Base-by-base conservation (phyloP, 768 basidiomycete genomes). In the Mycena vulgaris region DNA sequence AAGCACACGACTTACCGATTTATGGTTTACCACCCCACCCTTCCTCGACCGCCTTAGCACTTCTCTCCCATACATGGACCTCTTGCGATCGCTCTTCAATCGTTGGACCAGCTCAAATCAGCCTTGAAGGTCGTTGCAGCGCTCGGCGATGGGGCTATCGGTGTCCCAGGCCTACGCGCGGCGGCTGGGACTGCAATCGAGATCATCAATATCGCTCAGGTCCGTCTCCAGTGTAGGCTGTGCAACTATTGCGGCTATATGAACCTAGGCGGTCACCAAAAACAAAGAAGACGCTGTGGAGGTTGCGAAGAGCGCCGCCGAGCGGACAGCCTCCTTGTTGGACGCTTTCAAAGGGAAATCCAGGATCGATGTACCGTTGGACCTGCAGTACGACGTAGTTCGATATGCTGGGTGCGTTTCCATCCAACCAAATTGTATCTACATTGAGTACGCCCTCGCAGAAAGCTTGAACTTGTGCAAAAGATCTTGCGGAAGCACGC, bases 161-260 rank as follows among this genome's bases (percentile, higher is more conserved):
- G 9, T 35, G 55, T 58, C 17, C 64, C 64, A 30, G 17, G 16
- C 23, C 23, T 66, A 27, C 45, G 28, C 27, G 31, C 33, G 33
- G 47, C n/a, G 6, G 45, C 64, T 48, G n/a, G 31, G 2, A 23
- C 47, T 19, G 64, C 56, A 21, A n/a, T 66, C 16, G 55, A 66
- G 56, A 49, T 66, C 56, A 66, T 57, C n/a, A 56, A 66, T 1
- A 58, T 66, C 47, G 56, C 64, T 17, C 64, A 66, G 64, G 64
- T 66, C n/a, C 45, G 64, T 66, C 10, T 5, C 10, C 2, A 2
- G 47, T n/a, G 11, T 28, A 13, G 14, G 13, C 25, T 40, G 16
- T 13, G n/a, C 37, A 9, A 35, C 45, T 19, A 39, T 17, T 5
- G 11, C 8, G 16, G 3, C 21, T 13, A 48, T 3, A 0, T 11